These are phyloP conservation scores for Cenococcum geophilum DNA, from an alignment of 495 filamentous ascomycete species.

Conservation along the genomic window DNA sequence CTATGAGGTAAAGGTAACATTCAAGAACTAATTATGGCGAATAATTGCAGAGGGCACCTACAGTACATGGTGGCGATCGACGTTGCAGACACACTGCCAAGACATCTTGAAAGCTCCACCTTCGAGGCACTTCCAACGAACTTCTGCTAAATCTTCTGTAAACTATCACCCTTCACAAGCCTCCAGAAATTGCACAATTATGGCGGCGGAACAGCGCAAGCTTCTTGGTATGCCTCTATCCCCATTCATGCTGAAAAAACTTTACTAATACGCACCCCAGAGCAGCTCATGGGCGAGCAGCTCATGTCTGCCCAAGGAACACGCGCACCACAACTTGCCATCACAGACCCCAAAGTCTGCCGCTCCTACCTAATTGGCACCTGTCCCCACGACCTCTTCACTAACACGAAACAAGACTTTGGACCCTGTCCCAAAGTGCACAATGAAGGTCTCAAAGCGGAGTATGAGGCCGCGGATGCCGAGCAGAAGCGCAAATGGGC, in stretches of 20 bases:
- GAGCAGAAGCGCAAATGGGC: slow-evolving; percentile 71
- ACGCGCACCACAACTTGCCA: slow-evolving; percentile 69
- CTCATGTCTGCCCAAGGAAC: slow-evolving; percentile 69
- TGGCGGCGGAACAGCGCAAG: slow-evolving; percentile 95
- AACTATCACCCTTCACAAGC: not conserved
- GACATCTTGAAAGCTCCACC: slow-evolving; percentile 3
- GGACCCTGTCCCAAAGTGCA: slow-evolving; percentile 88
- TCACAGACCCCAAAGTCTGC: slow-evolving; percentile 92
- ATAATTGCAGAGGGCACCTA: not conserved
- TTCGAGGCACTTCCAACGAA: not conserved
- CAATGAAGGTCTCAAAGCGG: slow-evolving; percentile 75
- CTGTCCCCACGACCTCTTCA: slow-evolving; percentile 98
- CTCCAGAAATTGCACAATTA: slow-evolving; percentile 36
- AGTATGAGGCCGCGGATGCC: slow-evolving; percentile 67
- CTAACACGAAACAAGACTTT: slow-evolving; percentile 97
- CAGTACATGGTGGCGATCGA: not conserved
- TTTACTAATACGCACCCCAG: slow-evolving; percentile 26
- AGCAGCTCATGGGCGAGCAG: slow-evolving; percentile 69
- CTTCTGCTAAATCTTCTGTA: not conserved
- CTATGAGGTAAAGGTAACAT: not conserved
- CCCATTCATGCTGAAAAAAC: not conserved
- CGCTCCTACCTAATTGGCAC: slow-evolving; percentile 90
- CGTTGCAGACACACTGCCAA: not conserved
- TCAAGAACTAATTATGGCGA: slow-evolving; percentile 9
- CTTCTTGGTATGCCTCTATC: slow-evolving; percentile 60